Conservation (phyloP, 2,329 filamentous ascomycete genomes). For the Aspergillus hiratsukae region DNA sequence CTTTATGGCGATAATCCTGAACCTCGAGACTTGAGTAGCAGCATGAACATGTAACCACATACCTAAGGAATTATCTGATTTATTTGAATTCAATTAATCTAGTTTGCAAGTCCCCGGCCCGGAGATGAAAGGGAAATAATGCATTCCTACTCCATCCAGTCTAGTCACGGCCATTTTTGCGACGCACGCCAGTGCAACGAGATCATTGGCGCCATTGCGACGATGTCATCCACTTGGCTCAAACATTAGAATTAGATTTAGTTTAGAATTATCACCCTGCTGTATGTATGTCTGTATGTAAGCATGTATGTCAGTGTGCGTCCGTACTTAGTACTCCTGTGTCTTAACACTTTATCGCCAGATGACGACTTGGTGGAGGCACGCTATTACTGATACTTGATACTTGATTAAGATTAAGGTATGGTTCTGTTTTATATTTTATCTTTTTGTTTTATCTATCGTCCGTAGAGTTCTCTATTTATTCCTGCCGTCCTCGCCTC, state of each 20-base stretch:
- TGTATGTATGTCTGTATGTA: not conserved
- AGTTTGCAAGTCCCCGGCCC: constrained; percentile 12
- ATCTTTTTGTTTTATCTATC: not conserved
- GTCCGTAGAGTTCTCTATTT: not conserved
- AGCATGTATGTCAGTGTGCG: not conserved
- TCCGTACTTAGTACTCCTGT: not conserved
- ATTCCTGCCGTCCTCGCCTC: not conserved
- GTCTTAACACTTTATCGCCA: not conserved
- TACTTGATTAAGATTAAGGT: too few relatives aligned
- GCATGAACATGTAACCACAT: not conserved
- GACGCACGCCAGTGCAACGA: constrained; percentile 15
- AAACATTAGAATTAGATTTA: not conserved
- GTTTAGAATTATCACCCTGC: not conserved
- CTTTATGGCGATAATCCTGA: not conserved
- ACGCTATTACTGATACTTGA: too few relatives aligned
- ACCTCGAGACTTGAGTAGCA: not conserved
- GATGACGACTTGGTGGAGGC: constrained; percentile 5
- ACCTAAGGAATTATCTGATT: too few relatives aligned
- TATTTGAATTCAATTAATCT: constrained; percentile 3
- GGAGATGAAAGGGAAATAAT: constrained; percentile 23
- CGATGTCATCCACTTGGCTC: constrained; percentile 17
- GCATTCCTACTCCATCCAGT: constrained; percentile 10
- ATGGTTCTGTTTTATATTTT: too few relatives aligned
- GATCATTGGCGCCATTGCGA: constrained; percentile 15
- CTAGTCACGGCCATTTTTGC: constrained; percentile 11